Base-by-base conservation (phyloP, 371 early-diverging fungal genomes). In the Cokeromyces recurvatus region DNA sequence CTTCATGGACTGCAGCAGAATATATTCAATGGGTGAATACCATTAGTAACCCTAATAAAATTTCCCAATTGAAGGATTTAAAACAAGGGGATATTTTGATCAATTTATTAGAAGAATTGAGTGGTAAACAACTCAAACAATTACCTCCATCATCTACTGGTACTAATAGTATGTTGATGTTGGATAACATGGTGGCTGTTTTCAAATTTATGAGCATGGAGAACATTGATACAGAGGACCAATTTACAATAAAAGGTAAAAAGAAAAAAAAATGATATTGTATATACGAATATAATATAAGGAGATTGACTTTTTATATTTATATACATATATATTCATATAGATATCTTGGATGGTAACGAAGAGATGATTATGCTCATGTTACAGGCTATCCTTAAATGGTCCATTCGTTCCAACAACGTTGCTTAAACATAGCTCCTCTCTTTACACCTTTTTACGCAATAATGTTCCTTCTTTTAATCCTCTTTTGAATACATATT, bases 141-240 rank as follows among this genome's bases (percentile, higher is more conserved):
- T 35, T 57, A 4, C 57, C 55, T 11, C 48, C 53, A 6, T 54
- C 55, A 21, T 48, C 60, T 15, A 56, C 55, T 15, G 68, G 63
- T 14, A 64, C 66, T 11, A 53, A 54, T 8, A 63, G 57, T 49
- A 68, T 66, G 59, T 43, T 45, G 19, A 70, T 72, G 71, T 53
- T 74, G 12, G 82, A 81, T 51, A 75, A 67, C 22, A 59, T 82
- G 21, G 61, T 74, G n/a, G 63, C 71, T 7, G 78, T 70, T 1
- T 78, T 82, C 59, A 75, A 79, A 41, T 82, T 82, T 37, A 74
- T 82, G 78, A 68, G 68, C 19, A 59, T 72, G 5, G 75, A 77
- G 21, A 77, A 76, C 6, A 65, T 78, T 29, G 68, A 66, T 16
- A 68, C 77, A 0, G 72, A 75, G 19, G 77, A 76, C 11, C 41